These are phyloP conservation scores for Vanrija pseudolonga DNA, from an alignment of 1,284 basidiomycete genomes.

Conservation along the genomic window DNA sequence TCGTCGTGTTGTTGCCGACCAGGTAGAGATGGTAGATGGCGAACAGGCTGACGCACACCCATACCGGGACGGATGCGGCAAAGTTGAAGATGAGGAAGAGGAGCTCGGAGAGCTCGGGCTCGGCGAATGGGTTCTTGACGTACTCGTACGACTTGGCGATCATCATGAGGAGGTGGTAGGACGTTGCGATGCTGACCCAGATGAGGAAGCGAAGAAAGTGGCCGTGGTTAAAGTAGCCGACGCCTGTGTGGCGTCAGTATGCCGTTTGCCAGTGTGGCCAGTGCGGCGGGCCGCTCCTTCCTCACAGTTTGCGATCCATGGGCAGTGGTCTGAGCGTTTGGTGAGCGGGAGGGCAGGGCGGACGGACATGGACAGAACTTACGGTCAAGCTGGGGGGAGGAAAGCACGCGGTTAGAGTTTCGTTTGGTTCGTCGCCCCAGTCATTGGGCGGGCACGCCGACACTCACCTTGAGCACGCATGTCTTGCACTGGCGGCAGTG, in stretches of 20 bases:
- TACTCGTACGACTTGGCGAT: constrained; percentile 60
- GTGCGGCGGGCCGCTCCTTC: not conserved
- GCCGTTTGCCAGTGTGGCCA: not conserved
- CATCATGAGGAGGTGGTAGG: constrained; percentile 77
- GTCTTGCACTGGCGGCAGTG: constrained; percentile 82
- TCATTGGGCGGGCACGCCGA: no score
- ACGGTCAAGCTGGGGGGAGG: constrained; percentile 32
- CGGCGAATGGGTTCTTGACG: constrained; percentile 48
- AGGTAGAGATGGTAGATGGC: constrained; percentile 87
- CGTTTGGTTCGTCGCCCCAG: no score
- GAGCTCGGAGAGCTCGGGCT: constrained; percentile 66
- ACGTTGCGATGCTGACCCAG: constrained; percentile 70
- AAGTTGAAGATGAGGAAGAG: constrained; percentile 86
- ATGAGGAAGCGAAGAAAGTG: constrained; percentile 90
- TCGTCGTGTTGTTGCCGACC: constrained; percentile 80
- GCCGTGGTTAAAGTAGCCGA: constrained; percentile 83
- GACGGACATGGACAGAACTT: not conserved
- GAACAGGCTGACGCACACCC: constrained; percentile 79
- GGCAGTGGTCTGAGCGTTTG: constrained; percentile 69
- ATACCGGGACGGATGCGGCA: constrained; percentile 75
- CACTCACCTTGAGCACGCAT: constrained; percentile 51
- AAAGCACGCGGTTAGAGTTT: no score
- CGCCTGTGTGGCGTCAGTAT: constrained; percentile 60
- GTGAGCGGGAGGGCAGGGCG: not conserved
- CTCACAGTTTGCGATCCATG: constrained; percentile 46